phyloP scores from a whole-genome alignment of 805 yeast species.

The Nakazawaea peltata region DNA sequence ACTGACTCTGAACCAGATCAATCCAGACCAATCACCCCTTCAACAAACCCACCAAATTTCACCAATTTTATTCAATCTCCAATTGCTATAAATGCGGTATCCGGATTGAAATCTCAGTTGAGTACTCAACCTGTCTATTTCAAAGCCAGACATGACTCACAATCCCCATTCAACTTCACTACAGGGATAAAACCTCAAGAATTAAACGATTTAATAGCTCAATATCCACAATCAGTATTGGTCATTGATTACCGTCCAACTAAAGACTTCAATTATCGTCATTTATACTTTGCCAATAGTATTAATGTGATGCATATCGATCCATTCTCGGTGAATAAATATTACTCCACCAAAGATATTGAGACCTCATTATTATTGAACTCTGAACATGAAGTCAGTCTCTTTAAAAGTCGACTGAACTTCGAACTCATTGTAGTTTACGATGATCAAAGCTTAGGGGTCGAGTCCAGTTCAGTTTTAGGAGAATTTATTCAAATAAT shows the following conservation, averaged over 20 bases:
- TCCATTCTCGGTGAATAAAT: constrained; percentile 48
- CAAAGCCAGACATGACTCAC: neutral
- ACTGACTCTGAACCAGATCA: neutral
- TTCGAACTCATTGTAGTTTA: constrained; percentile 64
- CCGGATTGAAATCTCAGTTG: neutral
- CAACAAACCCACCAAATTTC: neutral
- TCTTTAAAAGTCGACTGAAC: constrained; percentile 43
- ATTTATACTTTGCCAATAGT: constrained; percentile 39
- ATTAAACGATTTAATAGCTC: constrained; percentile 20
- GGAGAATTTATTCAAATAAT: neutral
- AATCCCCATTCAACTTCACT: neutral
- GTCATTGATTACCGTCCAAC: constrained; percentile 67
- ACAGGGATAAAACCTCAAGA: constrained; percentile 8
- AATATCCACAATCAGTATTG: constrained; percentile 31
- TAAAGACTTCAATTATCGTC: constrained; percentile 51
- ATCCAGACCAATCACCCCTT: neutral
- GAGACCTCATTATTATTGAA: constrained; percentile 52
- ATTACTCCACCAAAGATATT: constrained; percentile 56
- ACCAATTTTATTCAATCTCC: neutral
- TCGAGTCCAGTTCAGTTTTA: constrained; percentile 6
- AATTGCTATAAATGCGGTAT: neutral
- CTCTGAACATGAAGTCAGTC: constrained; percentile 43
- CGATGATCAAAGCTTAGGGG: constrained; percentile 36
- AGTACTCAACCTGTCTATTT: neutral
- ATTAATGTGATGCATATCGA: constrained; percentile 62